Base-by-base conservation (phyloP, 202 grass and related monocot genomes). In the Cymbopogon flexuosus region DNA sequence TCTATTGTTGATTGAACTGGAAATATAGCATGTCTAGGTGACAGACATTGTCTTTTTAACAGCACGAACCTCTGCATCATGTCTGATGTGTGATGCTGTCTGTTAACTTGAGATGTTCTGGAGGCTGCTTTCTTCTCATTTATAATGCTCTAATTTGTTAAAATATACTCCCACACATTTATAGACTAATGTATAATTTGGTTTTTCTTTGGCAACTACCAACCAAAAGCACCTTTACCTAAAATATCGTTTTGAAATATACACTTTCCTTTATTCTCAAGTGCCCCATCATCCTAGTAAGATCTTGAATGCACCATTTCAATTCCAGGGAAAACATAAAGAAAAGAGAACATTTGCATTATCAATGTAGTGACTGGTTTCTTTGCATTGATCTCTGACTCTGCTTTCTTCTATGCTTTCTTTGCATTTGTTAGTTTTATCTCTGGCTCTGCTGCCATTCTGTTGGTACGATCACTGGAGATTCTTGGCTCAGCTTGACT, bases 381-480 rank as follows among this genome's bases (percentile, higher is more conserved):
- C n/a, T n/a, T n/a, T n/a, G n/a, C n/a, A n/a, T n/a, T n/a, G n/a
- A n/a, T n/a, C n/a, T n/a, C n/a, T n/a, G n/a, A n/a, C n/a, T n/a
- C n/a, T n/a, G n/a, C n/a, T n/a, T n/a, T 54, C 59, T 73, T 78
- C 14, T 79, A 42, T 73, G 36, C 5, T 78, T 70, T 60, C 3
- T 83, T 83, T 47, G 40, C 22, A 8, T 79, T 74, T 42, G 5
- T 61, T 31, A 4, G 61, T 75, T 8, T 19, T 21, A 40, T 33
- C 29, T 11, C 10, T 65, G 11, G 23, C 10, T 30, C 1, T 61
- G 10, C 1, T 61, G 57, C 58, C 58, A 61, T 61, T 29, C 56
- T 3, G 1, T 54, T 59, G 19, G 56, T 62, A 24, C 24, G 30
- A 6, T 29, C 24, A 30, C 59, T 62, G 5, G 11, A 29, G 34